A percentile compares a stretch with the other conserved stretches of the same genome.
These are phyloP conservation scores for Agapanthus africanus DNA, from an alignment of 106 monocot species.

Conservation along the genomic window DNA sequence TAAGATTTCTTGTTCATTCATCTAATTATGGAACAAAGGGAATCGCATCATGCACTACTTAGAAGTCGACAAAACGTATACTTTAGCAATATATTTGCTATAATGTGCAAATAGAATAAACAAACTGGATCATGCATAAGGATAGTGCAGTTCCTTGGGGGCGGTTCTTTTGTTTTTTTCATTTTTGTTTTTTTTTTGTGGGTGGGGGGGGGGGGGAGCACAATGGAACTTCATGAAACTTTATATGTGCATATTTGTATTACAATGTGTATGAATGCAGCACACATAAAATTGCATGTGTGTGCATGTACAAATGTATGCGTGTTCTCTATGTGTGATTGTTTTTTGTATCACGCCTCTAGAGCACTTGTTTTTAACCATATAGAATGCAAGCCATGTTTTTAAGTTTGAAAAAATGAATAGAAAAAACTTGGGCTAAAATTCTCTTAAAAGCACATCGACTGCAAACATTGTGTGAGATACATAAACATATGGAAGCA, in stretches of 20 bases:
- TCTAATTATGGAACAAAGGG: not conserved
- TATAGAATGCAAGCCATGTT: not conserved
- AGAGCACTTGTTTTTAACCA: not conserved
- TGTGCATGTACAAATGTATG: not conserved
- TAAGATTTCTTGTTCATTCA: not conserved
- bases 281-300: not conserved
- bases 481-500: not conserved
- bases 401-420: not conserved
- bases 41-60: not conserved
- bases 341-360: too few relatives aligned
- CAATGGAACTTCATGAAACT: too few relatives aligned
- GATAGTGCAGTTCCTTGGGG: too few relatives aligned
- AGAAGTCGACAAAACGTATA: not conserved
- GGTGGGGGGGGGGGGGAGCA: too few relatives aligned
- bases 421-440: not conserved
- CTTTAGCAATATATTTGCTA: not conserved
- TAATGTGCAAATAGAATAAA: not conserved
- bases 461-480: not conserved
- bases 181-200: too few relatives aligned
- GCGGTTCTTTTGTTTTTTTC: too few relatives aligned
- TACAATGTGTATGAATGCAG: too few relatives aligned
- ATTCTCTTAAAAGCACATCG: not conserved
- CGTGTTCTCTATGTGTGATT: not conserved
- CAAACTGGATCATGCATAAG: not conserved
- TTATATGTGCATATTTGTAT: not conserved